Percentiles rank a stretch among this genome's conserved stretches.
Conservation (phyloP, 2,329 filamentous ascomycete genomes). For the Passalora sequoiae region DNA sequence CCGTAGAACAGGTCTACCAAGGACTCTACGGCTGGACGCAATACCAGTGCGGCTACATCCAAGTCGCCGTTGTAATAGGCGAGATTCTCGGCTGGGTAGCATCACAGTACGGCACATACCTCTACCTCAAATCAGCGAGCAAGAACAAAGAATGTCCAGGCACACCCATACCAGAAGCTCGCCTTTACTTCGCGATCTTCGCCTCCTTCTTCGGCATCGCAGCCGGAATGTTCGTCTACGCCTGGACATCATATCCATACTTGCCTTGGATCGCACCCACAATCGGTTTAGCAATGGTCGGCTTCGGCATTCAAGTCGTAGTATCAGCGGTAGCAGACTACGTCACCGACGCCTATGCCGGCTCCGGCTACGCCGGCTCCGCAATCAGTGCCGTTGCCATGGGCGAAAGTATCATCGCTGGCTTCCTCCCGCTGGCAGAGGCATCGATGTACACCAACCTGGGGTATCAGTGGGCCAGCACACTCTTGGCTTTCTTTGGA, state of each 20-base stretch:
- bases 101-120: constrained; percentile 30
- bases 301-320: constrained; percentile 47
- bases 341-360: constrained; percentile 46
- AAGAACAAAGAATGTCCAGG: constrained; percentile 36
- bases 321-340: constrained; percentile 46
- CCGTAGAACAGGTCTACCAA: constrained; percentile 41
- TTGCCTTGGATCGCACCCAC: constrained; percentile 47
- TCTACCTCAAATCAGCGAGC: constrained; percentile 41
- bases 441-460: constrained; percentile 46
- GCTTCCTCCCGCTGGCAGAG: constrained; percentile 45
- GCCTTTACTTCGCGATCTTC: constrained; percentile 42
- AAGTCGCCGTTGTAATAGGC: constrained; percentile 44
- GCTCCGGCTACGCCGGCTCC: constrained; percentile 44
- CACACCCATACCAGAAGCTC: constrained; percentile 41
- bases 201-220: constrained; percentile 44
- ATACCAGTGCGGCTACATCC: constrained; percentile 43
- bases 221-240: constrained; percentile 50
- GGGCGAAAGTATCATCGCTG: constrained; percentile 47
- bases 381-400: constrained; percentile 47
- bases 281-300: constrained; percentile 45
- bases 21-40: constrained; percentile 38
- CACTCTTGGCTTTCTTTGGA: constrained; percentile 42
- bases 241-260: constrained; percentile 43
- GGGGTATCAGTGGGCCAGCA: constrained; percentile 48
- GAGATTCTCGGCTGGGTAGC: constrained; percentile 40